phyloP scores from a whole-genome alignment of 2,329 filamentous ascomycete genomes.

The Colletotrichum sp. region DNA sequence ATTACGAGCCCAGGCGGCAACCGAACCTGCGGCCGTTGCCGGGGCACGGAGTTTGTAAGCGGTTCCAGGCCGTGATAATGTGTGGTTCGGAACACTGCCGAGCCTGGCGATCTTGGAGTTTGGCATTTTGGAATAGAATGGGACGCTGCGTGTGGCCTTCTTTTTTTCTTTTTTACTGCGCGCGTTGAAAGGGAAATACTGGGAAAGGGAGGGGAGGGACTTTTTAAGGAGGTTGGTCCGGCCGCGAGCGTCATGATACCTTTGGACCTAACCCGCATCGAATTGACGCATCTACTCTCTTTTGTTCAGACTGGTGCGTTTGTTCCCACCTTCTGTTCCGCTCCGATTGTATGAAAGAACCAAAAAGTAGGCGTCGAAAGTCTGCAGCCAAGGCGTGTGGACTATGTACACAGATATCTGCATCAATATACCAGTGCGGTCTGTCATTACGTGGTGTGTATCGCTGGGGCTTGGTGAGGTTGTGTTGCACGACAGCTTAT shows the following conservation, averaged over 20 bases:
- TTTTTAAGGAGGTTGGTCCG: conserved; percentile 2
- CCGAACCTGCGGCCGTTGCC: not conserved
- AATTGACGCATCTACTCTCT: conserved; percentile 19
- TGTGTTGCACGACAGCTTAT: not conserved
- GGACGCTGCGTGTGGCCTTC: not conserved
- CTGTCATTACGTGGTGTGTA: not conserved
- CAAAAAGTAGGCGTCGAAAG: not conserved
- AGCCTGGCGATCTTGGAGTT: conserved; percentile 18
- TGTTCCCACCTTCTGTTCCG: not conserved
- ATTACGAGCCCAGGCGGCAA: not conserved
- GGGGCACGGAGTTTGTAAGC: conserved; percentile 1
- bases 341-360: conserved; percentile 7
- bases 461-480: not conserved
- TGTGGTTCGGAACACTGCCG: not conserved
- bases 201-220: not conserved
- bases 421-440: conserved; percentile 7
- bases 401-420: conserved; percentile 12
- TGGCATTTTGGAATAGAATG: conserved; percentile 19
- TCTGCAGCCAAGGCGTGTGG: not conserved
- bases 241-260: conserved; percentile 21
- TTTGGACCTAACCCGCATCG: conserved; percentile 16
- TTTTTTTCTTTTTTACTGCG: not conserved
- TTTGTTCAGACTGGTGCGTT: conserved; percentile 3
- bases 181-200: not conserved
- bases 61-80: conserved; percentile 10